phyloP scores from a whole-genome alignment of 345 rosid species.

The Arabis alpina region DNA sequence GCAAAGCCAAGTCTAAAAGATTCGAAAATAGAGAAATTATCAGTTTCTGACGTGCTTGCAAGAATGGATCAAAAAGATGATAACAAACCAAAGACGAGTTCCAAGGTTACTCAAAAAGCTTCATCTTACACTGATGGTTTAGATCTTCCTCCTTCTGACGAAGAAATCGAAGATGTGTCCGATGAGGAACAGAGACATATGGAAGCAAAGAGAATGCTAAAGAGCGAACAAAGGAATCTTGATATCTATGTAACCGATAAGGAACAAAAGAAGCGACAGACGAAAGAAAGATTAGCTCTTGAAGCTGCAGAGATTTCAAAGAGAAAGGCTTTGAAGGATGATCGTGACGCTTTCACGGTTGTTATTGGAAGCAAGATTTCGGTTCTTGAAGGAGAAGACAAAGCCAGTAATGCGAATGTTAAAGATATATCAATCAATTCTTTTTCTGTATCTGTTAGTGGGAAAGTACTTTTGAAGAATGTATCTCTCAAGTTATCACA shows the following conservation, averaged over 20 bases:
- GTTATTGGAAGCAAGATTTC: conserved; percentile 87
- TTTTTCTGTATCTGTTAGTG: conserved; percentile 94
- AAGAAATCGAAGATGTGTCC: conserved; percentile 47
- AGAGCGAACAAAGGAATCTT: conserved; percentile 55
- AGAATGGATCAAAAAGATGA: conserved; percentile 82
- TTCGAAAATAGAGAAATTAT: conserved; percentile 60
- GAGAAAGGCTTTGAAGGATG: conserved; percentile 85
- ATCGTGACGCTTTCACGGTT: conserved; percentile 93
- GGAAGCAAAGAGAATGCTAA: conserved; percentile 54
- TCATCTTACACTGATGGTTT: conserved; percentile 75
- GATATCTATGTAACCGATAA: conserved; percentile 68
- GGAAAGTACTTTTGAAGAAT: conserved; percentile 89
- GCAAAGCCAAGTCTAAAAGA: conserved; percentile 62
- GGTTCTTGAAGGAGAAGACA: conserved; percentile 88
- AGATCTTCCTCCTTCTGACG: conserved; percentile 86
- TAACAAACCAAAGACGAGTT: conserved; percentile 64
- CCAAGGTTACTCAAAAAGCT: conserved; percentile 54
- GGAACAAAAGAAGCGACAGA: conserved; percentile 81
- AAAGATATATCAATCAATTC: conserved; percentile 79
- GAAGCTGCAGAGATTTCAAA: conserved; percentile 61
- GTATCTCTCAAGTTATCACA: conserved; percentile 88
- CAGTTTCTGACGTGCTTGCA: conserved; percentile 83
- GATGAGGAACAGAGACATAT: conserved; percentile 54
- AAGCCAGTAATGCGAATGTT: conserved; percentile 77
- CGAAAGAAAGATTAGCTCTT: conserved; percentile 66